These are phyloP conservation scores for Trichoderma sp. DNA, from an alignment of 2,329 filamentous ascomycete genomes.

Conservation along the genomic window DNA sequence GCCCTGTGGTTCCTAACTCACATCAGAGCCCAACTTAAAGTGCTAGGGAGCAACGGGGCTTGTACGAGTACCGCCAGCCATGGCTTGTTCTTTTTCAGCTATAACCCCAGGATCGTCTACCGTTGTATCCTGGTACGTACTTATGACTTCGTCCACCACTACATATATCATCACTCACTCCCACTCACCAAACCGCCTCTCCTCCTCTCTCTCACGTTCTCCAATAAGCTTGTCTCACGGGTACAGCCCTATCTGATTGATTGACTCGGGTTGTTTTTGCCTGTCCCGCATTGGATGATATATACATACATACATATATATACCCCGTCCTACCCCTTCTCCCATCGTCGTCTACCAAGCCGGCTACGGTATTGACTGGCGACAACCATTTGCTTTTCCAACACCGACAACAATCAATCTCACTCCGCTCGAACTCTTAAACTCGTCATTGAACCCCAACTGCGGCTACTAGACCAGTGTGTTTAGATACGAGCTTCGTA, in stretches of 20 bases:
- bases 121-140: background rate
- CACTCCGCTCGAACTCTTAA: background rate
- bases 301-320: background rate
- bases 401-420: background rate
- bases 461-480: background rate
- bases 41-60: slow-evolving; percentile 25
- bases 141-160: slow-evolving; percentile 18
- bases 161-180: slow-evolving; percentile 37
- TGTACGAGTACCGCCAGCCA: background rate
- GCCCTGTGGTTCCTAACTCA: slow-evolving; percentile 24
- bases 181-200: slow-evolving; percentile 28
- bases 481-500: slow-evolving; percentile 9
- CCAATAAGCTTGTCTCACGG: slow-evolving; percentile 16
- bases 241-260: background rate
- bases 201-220: slow-evolving; percentile 23
- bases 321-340: background rate
- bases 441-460: background rate
- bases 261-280: background rate
- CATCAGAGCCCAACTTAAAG: slow-evolving; percentile 37
- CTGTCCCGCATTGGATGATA: background rate
- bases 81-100: background rate
- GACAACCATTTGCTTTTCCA: background rate
- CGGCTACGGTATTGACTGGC: background rate
- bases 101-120: background rate
- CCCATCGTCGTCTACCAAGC: background rate